Conservation (phyloP, 2,329 filamentous ascomycete genomes). For the Cladobotryum protrusum region DNA sequence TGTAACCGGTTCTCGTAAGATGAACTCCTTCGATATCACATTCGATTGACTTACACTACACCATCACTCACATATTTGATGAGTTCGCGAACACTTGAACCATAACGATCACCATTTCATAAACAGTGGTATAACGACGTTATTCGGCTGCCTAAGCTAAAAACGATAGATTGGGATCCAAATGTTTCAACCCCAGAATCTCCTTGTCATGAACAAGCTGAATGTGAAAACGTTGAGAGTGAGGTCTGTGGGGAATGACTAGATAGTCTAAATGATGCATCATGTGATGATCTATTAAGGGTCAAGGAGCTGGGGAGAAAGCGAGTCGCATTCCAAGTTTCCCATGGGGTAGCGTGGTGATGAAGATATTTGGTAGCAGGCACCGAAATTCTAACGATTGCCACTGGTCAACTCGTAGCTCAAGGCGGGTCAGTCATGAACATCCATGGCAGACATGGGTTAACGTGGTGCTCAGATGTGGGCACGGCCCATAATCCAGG, state of each 20-base stretch:
- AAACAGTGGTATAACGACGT: not conserved
- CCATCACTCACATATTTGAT: too few species aligned
- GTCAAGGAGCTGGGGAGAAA: too few species aligned
- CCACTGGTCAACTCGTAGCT: slow-evolving; percentile 4
- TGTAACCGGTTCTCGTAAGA: too few species aligned
- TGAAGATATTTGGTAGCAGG: slow-evolving; percentile 1
- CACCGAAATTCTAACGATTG: slow-evolving; percentile 7
- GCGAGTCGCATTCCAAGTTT: not conserved
- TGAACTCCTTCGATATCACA: too few species aligned
- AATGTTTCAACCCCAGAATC: not conserved
- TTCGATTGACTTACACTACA: too few species aligned
- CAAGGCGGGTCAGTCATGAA: slow-evolving; percentile 2
- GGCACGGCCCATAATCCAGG: too few species aligned
- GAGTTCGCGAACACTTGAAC: too few species aligned
- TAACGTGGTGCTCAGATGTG: slow-evolving; percentile 1
- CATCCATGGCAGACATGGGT: slow-evolving; percentile 3
- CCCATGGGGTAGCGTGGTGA: too few species aligned
- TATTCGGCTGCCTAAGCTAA: not conserved
- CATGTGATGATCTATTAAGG: too few species aligned
- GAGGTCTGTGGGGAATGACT: slow-evolving; percentile 2
- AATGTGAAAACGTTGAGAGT: too few species aligned
- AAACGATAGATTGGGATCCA: not conserved
- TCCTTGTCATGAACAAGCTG: not conserved
- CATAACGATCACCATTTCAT: too few species aligned
- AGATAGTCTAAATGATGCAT: too few species aligned